Percentiles rank a stretch among this genome's conserved stretches.
These are phyloP conservation scores for Tylopilus intermedius DNA, from an alignment of 768 basidiomycete species.

Conservation along the genomic window DNA sequence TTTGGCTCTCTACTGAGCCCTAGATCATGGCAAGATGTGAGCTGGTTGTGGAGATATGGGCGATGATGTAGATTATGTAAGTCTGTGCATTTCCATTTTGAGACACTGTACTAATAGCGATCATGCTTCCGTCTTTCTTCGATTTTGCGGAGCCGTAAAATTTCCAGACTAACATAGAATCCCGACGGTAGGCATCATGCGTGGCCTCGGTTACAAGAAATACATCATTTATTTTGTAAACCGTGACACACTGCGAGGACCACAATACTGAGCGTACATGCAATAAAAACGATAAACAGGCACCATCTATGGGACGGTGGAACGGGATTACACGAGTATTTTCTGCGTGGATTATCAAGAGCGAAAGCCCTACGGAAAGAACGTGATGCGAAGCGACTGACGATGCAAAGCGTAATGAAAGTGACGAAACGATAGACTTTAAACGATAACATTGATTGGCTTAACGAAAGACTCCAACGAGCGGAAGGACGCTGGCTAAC, in stretches of 20 bases:
- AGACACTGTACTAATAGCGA: background rate
- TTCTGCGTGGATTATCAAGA: slow-evolving; percentile 5
- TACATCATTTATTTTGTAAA: slow-evolving; percentile 12
- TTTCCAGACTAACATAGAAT: slow-evolving; percentile 4
- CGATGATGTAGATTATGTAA: too few species aligned
- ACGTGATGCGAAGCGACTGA: slow-evolving; percentile 6
- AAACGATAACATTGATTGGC: background rate
- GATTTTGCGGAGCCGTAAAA: background rate
- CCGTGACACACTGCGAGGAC: background rate
- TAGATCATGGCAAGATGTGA: too few species aligned
- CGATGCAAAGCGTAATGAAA: slow-evolving; percentile 3
- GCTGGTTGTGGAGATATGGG: too few species aligned
- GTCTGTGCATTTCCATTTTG: too few species aligned
- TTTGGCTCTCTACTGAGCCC: too few species aligned
- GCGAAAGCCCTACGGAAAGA: slow-evolving; percentile 2
- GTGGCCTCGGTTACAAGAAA: slow-evolving; percentile 13
- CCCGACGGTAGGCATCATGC: background rate
- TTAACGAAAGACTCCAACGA: background rate
- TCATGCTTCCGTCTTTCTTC: background rate
- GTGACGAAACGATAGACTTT: slow-evolving; percentile 5
- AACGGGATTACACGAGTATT: slow-evolving; percentile 2
- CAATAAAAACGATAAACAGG: slow-evolving; percentile 12
- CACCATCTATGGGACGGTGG: slow-evolving; percentile 15
- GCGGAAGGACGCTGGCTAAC: background rate
- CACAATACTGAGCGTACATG: slow-evolving; percentile 15